A percentile compares a stretch with the other conserved stretches of the same genome.
phyloP scores from a whole-genome alignment of 2,329 filamentous ascomycete genomes.

The Colletotrichum sp. region DNA sequence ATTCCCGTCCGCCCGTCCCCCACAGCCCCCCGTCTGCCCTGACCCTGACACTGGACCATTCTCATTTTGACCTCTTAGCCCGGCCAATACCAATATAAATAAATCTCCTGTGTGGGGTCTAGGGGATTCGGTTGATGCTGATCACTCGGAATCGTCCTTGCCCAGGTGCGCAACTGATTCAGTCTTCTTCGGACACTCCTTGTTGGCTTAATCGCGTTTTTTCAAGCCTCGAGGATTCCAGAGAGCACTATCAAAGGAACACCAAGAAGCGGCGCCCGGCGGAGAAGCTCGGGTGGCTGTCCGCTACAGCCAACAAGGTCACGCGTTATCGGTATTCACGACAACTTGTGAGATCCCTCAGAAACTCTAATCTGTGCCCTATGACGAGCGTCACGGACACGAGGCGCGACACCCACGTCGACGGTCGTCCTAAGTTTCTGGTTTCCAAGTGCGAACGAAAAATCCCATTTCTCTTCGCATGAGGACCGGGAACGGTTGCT shows the following conservation, averaged over 20 bases:
- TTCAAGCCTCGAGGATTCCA: not conserved
- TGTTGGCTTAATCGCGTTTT: not conserved
- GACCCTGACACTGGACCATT: not conserved
- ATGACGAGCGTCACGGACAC: not conserved
- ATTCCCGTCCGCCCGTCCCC: not conserved
- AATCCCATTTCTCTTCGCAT: not conserved
- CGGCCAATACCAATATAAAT: slow-evolving; percentile 13
- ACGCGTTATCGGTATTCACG: not conserved
- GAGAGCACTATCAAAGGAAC: not conserved
- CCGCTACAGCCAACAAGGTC: not conserved
- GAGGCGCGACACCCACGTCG: not conserved
- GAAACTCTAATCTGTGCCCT: not conserved
- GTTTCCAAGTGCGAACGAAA: not conserved
- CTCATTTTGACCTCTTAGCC: not conserved
- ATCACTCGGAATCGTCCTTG: slow-evolving; percentile 15
- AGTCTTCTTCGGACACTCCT: not conserved
- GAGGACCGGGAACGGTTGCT: not conserved
- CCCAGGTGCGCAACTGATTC: slow-evolving; percentile 1
- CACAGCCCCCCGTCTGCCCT: slow-evolving; percentile 8
- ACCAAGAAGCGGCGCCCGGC: not conserved
- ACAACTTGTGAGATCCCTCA: not conserved
- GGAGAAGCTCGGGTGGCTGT: not conserved
- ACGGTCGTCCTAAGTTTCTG: not conserved
- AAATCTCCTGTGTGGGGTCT: slow-evolving; percentile 14
- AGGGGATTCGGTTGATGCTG: slow-evolving; percentile 15